Evolutionary conservation across 352 stramenopile genomes (phyloP).

Genomic region (Phytophthora uliginosa): DNA sequence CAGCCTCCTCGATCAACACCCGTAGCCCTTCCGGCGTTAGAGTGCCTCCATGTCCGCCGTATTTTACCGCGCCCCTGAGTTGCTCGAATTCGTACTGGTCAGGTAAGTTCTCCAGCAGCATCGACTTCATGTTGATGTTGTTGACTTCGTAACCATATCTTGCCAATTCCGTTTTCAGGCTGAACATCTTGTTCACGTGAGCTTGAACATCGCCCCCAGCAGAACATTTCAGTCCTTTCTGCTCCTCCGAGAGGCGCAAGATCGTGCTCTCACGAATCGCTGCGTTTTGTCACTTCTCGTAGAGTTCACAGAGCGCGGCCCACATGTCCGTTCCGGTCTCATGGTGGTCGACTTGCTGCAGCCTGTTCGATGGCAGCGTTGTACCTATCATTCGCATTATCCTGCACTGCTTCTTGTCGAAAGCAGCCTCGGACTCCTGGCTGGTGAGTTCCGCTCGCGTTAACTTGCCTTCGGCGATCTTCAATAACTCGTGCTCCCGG

Average conservation of each 20-base stretch:
- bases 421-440: neutral
- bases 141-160: neutral
- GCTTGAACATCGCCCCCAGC: neutral
- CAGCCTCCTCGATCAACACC: slow-evolving; percentile 1
- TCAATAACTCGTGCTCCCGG: neutral
- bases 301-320: neutral
- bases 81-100: slow-evolving; percentile 7
- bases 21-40: neutral
- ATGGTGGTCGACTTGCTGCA: slow-evolving; percentile 3
- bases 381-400: slow-evolving; percentile 15
- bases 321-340: slow-evolving; percentile 3
- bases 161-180: neutral
- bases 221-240: neutral
- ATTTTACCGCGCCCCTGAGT: neutral
- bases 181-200: slow-evolving; percentile 4
- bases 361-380: neutral
- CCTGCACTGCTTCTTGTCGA: slow-evolving; percentile 13
- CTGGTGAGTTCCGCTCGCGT: neutral
- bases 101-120: slow-evolving; percentile 1
- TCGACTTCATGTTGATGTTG: slow-evolving; percentile 5
- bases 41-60: neutral
- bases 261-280: neutral
- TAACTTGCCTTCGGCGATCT: neutral
- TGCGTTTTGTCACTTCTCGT: slow-evolving; percentile 2
- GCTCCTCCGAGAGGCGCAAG: neutral